These are phyloP conservation scores for Castanospermum australe DNA, from an alignment of 306 rosid genomes.

Conservation along the genomic window DNA sequence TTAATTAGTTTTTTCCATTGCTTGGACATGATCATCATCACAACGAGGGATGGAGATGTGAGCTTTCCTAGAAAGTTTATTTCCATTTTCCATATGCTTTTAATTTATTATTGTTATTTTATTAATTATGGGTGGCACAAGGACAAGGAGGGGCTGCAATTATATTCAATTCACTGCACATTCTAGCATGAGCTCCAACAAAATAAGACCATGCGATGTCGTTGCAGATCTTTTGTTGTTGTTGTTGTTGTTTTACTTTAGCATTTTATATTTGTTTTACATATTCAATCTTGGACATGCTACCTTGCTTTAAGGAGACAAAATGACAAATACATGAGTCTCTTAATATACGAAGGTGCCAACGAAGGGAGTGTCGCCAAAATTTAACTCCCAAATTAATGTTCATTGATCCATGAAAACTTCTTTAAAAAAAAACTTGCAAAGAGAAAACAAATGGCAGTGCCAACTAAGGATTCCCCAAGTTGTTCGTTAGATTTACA, in stretches of 20 bases:
- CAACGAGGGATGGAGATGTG: constrained; percentile 28
- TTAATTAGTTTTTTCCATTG: constrained; percentile 1
- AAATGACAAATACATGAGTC: constrained; percentile 40
- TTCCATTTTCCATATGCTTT: constrained; percentile 1
- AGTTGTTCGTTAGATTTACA: constrained; percentile 30
- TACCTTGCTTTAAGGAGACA: constrained; percentile 55
- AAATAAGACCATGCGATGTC: constrained; percentile 18
- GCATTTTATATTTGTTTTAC: constrained; percentile 20
- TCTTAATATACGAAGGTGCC: constrained; percentile 20
- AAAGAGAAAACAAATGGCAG: background rate
- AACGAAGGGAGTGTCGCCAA: background rate
- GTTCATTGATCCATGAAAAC: background rate
- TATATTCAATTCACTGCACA: constrained; percentile 12
- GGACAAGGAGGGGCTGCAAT: constrained; percentile 26
- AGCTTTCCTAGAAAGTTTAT: constrained; percentile 36
- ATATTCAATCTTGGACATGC: constrained; percentile 19
- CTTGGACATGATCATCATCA: constrained; percentile 43
- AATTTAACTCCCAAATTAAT: background rate
- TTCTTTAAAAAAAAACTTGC: background rate
- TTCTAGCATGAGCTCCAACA: constrained; percentile 13
- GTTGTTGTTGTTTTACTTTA: background rate
- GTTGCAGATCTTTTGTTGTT: background rate
- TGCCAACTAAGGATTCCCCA: constrained; percentile 43
- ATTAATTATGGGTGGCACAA: constrained; percentile 24
- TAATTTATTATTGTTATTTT: constrained; percentile 22